Evolutionary conservation across 257 asterid genomes (phyloP).

Genomic region (Scutellaria barbata): DNA sequence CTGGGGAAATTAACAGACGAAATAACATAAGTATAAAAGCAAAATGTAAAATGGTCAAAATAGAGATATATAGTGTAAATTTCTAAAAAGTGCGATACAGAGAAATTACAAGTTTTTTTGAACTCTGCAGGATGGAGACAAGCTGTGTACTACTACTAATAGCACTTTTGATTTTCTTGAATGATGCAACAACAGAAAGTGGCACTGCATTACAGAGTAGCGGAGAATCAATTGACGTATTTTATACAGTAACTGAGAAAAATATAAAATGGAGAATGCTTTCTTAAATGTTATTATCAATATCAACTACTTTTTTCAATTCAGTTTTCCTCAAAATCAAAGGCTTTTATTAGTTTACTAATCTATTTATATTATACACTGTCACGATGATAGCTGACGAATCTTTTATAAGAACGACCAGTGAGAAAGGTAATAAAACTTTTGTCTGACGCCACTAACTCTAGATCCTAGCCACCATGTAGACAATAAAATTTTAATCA

Average conservation of each 20-base stretch:
- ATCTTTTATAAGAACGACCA: not conserved
- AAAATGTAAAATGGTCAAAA: not conserved
- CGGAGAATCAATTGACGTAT: slow-evolving; percentile 19
- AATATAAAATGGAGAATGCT: not conserved
- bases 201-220: slow-evolving; percentile 59
- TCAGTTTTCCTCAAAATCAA: not conserved
- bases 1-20: slow-evolving; percentile 43
- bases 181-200: slow-evolving; percentile 77
- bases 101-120: slow-evolving; percentile 67
- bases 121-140: slow-evolving; percentile 64
- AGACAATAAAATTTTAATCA: not conserved
- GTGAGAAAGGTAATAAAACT: not conserved
- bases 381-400: too few relatives aligned
- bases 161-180: slow-evolving; percentile 77
- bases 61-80: not conserved
- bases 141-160: slow-evolving; percentile 63
- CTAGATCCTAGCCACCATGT: not conserved
- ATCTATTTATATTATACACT: too few relatives aligned
- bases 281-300: not conserved
- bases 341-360: not conserved
- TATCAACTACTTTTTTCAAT: not conserved
- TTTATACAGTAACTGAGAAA: slow-evolving; percentile 7
- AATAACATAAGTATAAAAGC: slow-evolving; percentile 15
- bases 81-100: slow-evolving; percentile 6
- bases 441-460: slow-evolving; percentile 1